Evolutionary conservation across 257 asterid genomes (phyloP), one percentile per base, ranked within the genome.

Genomic region (Verbascum thapsus): DNA sequence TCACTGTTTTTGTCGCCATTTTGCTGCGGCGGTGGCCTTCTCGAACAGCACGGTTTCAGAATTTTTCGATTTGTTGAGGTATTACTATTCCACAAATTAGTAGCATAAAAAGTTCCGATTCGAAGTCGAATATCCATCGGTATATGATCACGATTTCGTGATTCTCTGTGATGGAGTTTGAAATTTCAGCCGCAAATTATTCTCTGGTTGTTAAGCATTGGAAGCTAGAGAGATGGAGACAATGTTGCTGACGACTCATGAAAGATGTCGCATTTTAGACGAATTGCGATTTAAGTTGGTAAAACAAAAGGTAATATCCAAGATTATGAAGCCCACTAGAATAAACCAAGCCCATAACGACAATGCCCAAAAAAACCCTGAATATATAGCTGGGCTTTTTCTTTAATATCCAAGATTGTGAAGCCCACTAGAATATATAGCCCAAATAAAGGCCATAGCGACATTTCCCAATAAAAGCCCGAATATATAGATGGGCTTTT

Each of bases 121-220:
- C 79, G 75, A 49, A 76, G 70, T 13, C 82, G 78, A 64, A 81
- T 74, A 76, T 81, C 85, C 91, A 84, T 81, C 19, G 70, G 71
- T 50, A 68, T 69, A 44, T 6, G 61, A 26, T 50, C 70, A 58
- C 9, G 17, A 5, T 26, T 53, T 26, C 34, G 49, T 7, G 6
- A 4, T 30, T 20, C 8, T n/a, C 16, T n/a, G 57, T 38, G 40
- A 51, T 52, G 50, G 61, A 62, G 13, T 60, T 72, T 41, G 66
- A 41, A 70, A 63, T 71, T 53, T 65, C 54, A 74, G 73, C 83
- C 80, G 61, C 83, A 63, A 26, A 63, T 17, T 61, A 53, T 53
- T 9, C 0, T 38, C 38, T 50, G 67, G 23, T 22, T 2, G 16
- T 30, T n/a, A 30, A 13, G 22, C 17, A 19, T 58, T 40, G 20